A percentile compares a stretch with the other conserved stretches of the same genome.
These are phyloP conservation scores for Ogataea hybrid DNA, from an alignment of 1,139 yeast species.

Conservation along the genomic window DNA sequence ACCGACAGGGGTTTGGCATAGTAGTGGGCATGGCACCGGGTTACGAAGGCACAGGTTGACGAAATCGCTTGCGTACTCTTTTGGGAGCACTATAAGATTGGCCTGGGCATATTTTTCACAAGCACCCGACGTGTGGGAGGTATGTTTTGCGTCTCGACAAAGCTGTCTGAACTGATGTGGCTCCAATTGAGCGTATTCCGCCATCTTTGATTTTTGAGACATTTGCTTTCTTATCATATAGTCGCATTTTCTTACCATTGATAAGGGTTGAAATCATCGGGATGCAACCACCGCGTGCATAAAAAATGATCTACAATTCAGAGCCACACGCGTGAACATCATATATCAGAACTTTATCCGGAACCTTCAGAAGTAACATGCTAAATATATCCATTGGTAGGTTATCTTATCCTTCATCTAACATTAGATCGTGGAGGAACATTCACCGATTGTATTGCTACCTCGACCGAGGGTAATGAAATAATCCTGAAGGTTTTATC, in stretches of 20 bases:
- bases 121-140: slow-evolving; percentile 21
- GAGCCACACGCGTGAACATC: no score
- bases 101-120: slow-evolving; percentile 37
- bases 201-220: background rate
- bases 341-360: no score
- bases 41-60: slow-evolving; percentile 33
- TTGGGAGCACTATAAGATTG: slow-evolving; percentile 33
- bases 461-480: slow-evolving; percentile 47
- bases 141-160: slow-evolving; percentile 1
- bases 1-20: slow-evolving; percentile 19
- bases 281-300: no score
- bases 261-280: no score
- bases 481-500: slow-evolving; percentile 72
- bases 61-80: slow-evolving; percentile 32
- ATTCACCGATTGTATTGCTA: slow-evolving; percentile 68
- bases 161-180: slow-evolving; percentile 2
- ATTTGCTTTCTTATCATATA: no score
- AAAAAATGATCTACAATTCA: background rate
- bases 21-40: slow-evolving; percentile 38
- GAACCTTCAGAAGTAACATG: no score
- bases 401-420: background rate
- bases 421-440: slow-evolving; percentile 65
- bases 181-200: no score
- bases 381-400: slow-evolving; percentile 9
- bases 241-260: no score